Percentiles rank a stretch among this genome's conserved stretches.
phyloP scores from a whole-genome alignment of 257 asterid genomes.

The Solanum tarijense region DNA sequence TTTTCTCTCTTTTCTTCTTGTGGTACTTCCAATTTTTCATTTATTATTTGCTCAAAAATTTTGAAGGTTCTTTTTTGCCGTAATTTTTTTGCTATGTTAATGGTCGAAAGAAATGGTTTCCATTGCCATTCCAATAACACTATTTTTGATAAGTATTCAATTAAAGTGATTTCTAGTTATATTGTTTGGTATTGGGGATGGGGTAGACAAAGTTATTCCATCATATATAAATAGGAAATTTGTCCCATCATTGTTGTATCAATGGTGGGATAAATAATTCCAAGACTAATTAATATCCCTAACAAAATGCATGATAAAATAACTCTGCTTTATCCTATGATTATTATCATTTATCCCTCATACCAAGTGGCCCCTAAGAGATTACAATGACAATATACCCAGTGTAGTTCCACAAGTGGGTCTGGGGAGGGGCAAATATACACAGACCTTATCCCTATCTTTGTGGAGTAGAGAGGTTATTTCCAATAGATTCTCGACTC shows the following conservation, averaged over 20 bases:
- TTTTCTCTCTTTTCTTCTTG: background rate
- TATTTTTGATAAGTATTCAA: background rate
- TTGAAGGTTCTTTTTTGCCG: background rate
- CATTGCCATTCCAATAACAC: background rate
- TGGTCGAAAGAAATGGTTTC: background rate
- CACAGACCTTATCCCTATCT: background rate
- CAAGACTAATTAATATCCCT: background rate
- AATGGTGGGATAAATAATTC: background rate
- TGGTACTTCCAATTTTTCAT: background rate
- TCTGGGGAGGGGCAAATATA: background rate
- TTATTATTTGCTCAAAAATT: background rate
- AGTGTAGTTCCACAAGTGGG: background rate
- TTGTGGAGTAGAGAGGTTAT: background rate
- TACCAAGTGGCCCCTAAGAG: background rate
- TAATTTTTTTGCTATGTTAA: background rate
- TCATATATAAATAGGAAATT: background rate
- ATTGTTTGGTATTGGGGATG: background rate
- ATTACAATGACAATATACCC: background rate
- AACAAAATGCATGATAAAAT: background rate
- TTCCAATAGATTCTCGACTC: background rate
- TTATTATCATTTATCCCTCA: background rate
- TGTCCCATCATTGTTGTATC: background rate
- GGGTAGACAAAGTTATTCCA: background rate
- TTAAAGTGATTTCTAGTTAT: background rate
- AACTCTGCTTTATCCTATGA: background rate